phyloP scores from a whole-genome alignment of 768 basidiomycete species.

The Pisolithus orientalis region DNA sequence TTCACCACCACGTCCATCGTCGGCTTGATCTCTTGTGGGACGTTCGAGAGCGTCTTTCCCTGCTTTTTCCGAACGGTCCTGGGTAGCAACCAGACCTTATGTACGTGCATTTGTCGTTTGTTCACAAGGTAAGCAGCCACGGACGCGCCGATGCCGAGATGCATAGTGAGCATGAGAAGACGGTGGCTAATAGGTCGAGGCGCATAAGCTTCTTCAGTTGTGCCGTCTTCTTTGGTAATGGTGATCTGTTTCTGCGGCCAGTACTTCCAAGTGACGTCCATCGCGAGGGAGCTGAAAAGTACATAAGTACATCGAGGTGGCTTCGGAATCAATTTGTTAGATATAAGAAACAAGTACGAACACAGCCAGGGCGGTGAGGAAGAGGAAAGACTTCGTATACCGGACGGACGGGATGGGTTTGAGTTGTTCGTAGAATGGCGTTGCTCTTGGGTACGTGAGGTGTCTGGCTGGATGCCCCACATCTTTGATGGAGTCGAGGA shows the following conservation, averaged over 20 bases:
- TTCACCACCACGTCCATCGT: neutral
- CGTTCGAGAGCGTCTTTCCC: slow-evolving; percentile 11
- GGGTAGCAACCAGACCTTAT: slow-evolving; percentile 27
- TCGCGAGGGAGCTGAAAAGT: slow-evolving; percentile 9
- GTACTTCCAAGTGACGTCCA: slow-evolving; percentile 23
- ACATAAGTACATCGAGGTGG: neutral
- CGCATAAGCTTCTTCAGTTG: slow-evolving; percentile 9
- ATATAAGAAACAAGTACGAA: neutral
- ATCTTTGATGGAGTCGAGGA: neutral
- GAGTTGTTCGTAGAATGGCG: neutral
- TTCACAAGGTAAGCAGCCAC: slow-evolving; percentile 23
- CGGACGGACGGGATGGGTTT: neutral
- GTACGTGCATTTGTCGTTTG: slow-evolving; percentile 21
- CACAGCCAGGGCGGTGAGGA: neutral
- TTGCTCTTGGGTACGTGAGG: neutral
- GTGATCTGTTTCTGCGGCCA: slow-evolving; percentile 16
- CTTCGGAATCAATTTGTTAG: neutral
- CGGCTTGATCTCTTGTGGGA: slow-evolving; percentile 9
- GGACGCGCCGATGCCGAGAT: slow-evolving; percentile 23
- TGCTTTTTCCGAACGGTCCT: slow-evolving; percentile 14
- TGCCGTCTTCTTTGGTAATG: slow-evolving; percentile 5
- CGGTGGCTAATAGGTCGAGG: slow-evolving; percentile 27
- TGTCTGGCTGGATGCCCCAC: neutral
- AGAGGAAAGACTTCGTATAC: neutral
- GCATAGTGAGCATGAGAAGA: slow-evolving; percentile 20